Conservation (phyloP, 2,329 filamentous ascomycete species). For the Tolypocladium capitatum region DNA sequence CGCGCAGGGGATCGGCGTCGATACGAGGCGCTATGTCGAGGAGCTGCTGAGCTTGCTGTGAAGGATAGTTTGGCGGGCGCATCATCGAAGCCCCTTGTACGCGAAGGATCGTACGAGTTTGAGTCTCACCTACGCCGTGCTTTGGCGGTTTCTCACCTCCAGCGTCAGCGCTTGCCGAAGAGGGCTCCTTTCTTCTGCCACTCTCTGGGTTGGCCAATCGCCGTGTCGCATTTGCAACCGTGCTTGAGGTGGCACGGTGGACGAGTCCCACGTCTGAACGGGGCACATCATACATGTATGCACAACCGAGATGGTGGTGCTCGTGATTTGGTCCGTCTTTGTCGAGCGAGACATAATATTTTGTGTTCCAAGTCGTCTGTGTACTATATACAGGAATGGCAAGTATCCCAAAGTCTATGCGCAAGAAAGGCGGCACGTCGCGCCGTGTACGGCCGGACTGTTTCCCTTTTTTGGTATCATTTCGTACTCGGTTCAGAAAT, state of each 20-base stretch:
- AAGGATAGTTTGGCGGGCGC: neutral
- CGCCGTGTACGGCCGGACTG: neutral
- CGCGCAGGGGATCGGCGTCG: slow-evolving; percentile 62
- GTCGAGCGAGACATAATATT: neutral
- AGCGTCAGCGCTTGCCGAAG: too few species aligned
- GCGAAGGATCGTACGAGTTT: too few species aligned
- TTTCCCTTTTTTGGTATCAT: neutral
- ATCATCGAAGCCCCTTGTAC: neutral
- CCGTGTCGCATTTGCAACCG: too few species aligned
- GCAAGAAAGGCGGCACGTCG: neutral
- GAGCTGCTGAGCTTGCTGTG: slow-evolving; percentile 48
- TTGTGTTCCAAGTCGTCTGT: neutral
- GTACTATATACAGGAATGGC: neutral
- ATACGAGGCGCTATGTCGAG: slow-evolving; percentile 64
- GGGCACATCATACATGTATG: too few species aligned
- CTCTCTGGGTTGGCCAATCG: too few species aligned
- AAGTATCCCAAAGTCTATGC: neutral
- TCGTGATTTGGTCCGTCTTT: neutral
- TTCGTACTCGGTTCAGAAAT: neutral
- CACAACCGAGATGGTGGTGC: too few species aligned
- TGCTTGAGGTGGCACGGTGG: too few species aligned
- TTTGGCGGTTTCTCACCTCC: too few species aligned
- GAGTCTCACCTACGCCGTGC: too few species aligned
- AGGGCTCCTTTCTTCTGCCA: too few species aligned
- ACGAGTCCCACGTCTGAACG: too few species aligned